phyloP scores from a whole-genome alignment of 148 eudicot species.

The Rhododendron williamsianum region DNA sequence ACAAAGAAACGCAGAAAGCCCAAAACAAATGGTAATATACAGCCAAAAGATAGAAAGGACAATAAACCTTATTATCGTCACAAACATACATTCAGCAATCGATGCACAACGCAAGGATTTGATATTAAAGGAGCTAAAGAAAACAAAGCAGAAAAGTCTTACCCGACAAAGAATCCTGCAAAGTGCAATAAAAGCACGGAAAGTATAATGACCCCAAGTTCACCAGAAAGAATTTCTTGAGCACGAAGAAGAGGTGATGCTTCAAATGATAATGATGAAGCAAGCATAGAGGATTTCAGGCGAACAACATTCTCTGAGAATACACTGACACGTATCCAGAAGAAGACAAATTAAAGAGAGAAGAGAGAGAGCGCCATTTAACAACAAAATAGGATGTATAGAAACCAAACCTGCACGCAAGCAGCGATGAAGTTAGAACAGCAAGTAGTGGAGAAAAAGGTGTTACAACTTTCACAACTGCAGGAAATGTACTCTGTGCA shows the following conservation, averaged over 20 bases:
- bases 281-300: constrained; percentile 37
- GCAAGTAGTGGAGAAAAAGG: constrained; percentile 59
- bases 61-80: not conserved
- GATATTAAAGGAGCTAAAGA: not conserved
- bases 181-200: constrained; percentile 49
- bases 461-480: constrained; percentile 35
- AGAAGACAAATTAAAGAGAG: not conserved
- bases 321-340: constrained; percentile 33
- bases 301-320: constrained; percentile 60
- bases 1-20: not conserved
- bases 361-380: not conserved
- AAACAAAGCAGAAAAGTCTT: constrained; percentile 5
- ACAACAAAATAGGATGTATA: not conserved
- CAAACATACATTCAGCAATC: not conserved
- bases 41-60: not conserved
- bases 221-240: constrained; percentile 37
- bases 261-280: constrained; percentile 29
- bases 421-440: constrained; percentile 55
- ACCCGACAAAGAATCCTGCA: constrained; percentile 68
- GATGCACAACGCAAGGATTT: not conserved
- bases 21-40: not conserved
- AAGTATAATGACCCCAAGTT: constrained; percentile 42
- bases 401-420: constrained; percentile 58
- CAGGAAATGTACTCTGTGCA: constrained; percentile 50
- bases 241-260: constrained; percentile 27